phyloP scores from a whole-genome alignment of 2,329 filamentous ascomycete species.

The Nectriaceae sp. region DNA sequence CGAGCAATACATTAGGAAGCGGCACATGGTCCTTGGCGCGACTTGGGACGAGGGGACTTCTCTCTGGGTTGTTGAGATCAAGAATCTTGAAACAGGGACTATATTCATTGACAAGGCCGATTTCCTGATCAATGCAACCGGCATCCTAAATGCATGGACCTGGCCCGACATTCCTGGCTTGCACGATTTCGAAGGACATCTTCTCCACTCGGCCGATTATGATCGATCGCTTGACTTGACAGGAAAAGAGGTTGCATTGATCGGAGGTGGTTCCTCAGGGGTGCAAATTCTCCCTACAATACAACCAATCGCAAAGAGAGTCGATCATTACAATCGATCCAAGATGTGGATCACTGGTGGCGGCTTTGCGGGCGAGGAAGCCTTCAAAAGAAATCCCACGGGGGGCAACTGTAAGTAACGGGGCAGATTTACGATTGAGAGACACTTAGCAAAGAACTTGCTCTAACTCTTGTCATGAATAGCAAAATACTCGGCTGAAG shows the following conservation, averaged over 20 bases:
- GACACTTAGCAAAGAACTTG: too few species aligned
- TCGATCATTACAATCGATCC: constrained; percentile 43
- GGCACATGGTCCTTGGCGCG: constrained; percentile 23
- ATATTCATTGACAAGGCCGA: constrained; percentile 46
- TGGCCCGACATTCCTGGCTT: constrained; percentile 51
- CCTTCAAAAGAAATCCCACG: neutral
- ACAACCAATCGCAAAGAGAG: constrained; percentile 33
- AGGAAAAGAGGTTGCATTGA: constrained; percentile 52
- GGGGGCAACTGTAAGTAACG: neutral
- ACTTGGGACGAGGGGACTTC: constrained; percentile 23
- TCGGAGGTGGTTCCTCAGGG: constrained; percentile 56
- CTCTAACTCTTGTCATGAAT: too few species aligned
- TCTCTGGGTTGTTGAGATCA: constrained; percentile 10
- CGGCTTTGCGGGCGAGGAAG: constrained; percentile 29
- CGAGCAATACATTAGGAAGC: neutral
- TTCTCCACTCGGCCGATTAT: constrained; percentile 55
- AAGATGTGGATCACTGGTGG: constrained; percentile 44
- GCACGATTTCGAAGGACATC: constrained; percentile 45
- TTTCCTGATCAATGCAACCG: constrained; percentile 51
- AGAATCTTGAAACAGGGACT: neutral
- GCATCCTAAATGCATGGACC: constrained; percentile 53
- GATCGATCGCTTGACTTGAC: constrained; percentile 47
- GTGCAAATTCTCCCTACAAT: constrained; percentile 50
- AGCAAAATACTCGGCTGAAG: neutral
- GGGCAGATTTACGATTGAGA: neutral